Conservation (phyloP, 1,139 yeast species). For the Sugiyamaella xylanicola region DNA sequence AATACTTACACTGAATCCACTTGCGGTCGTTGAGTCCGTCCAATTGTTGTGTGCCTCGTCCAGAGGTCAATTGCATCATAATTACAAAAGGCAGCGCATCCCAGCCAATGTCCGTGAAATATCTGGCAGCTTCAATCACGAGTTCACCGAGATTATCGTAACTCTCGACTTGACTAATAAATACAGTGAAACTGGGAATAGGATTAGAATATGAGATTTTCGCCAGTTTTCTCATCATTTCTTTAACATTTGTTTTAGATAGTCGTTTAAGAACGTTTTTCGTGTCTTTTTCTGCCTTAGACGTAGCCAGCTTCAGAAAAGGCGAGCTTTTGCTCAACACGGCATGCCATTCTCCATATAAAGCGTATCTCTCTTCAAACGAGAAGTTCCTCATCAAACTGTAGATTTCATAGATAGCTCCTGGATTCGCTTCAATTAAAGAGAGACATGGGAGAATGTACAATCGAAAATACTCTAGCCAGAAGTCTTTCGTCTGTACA, state of each 20-base stretch:
- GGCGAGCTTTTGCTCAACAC: slow-evolving; percentile 57
- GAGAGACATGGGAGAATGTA: slow-evolving; percentile 71
- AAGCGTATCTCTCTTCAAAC: slow-evolving; percentile 66
- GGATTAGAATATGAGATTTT: slow-evolving; percentile 82
- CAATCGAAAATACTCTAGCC: slow-evolving; percentile 68
- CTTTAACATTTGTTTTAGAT: slow-evolving; percentile 79
- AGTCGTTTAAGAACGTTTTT: slow-evolving; percentile 79
- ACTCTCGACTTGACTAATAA: slow-evolving; percentile 67
- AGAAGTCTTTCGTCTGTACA: slow-evolving; percentile 35
- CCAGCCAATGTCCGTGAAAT: slow-evolving; percentile 80
- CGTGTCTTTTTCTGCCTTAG: slow-evolving; percentile 77
- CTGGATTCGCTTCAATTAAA: slow-evolving; percentile 60
- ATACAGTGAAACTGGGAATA: slow-evolving; percentile 59
- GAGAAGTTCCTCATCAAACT: slow-evolving; percentile 57
- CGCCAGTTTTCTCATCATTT: slow-evolving; percentile 77
- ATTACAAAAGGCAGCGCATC: slow-evolving; percentile 79
- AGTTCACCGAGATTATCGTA: slow-evolving; percentile 82
- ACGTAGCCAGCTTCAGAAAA: slow-evolving; percentile 62
- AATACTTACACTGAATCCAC: slow-evolving; percentile 66
- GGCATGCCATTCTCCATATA: slow-evolving; percentile 81
- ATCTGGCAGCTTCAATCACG: slow-evolving; percentile 78
- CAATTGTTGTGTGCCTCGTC: slow-evolving; percentile 65
- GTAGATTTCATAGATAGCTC: slow-evolving; percentile 63
- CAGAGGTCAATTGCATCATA: slow-evolving; percentile 69
- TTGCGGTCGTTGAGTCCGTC: slow-evolving; percentile 82